Evolutionary conservation across 2,329 filamentous ascomycete species (phyloP).

Genomic region (Paramyrothecium roridum): DNA sequence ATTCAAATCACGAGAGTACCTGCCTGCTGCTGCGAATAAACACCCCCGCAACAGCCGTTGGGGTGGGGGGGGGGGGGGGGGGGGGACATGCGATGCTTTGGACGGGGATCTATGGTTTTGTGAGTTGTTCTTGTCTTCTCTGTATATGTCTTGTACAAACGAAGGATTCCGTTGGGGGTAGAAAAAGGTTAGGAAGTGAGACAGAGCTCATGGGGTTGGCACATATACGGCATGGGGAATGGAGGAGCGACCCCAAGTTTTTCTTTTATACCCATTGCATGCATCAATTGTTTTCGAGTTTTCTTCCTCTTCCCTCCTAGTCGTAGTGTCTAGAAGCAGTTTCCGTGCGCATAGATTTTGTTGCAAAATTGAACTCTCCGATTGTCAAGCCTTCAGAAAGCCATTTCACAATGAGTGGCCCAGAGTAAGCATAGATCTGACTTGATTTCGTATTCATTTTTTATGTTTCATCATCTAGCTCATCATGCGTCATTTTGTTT

Average conservation of each 20-base stretch:
- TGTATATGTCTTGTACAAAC: slow-evolving; percentile 8
- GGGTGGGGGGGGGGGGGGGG: too few species aligned
- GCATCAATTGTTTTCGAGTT: not conserved
- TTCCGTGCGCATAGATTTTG: not conserved
- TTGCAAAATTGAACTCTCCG: not conserved
- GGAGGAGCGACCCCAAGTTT: not conserved
- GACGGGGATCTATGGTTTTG: too few species aligned
- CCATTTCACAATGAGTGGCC: not conserved
- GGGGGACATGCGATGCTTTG: too few species aligned
- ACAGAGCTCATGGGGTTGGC: not conserved
- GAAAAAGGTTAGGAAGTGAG: not conserved
- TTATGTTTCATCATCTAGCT: too few species aligned
- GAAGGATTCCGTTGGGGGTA: slow-evolving; percentile 1
- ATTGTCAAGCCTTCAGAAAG: not conserved
- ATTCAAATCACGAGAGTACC: too few species aligned
- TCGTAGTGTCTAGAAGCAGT: not conserved
- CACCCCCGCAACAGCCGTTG: too few species aligned
- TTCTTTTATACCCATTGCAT: not conserved
- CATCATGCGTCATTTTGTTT: not conserved
- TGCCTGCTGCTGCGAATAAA: too few species aligned
- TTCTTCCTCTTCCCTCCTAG: slow-evolving; percentile 6
- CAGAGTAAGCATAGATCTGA: not conserved
- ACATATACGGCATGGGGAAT: too few species aligned
- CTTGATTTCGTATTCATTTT: too few species aligned
- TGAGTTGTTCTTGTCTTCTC: slow-evolving; percentile 4